phyloP scores from a whole-genome alignment of 148 eudicot species.

The Persicaria maculosa region DNA sequence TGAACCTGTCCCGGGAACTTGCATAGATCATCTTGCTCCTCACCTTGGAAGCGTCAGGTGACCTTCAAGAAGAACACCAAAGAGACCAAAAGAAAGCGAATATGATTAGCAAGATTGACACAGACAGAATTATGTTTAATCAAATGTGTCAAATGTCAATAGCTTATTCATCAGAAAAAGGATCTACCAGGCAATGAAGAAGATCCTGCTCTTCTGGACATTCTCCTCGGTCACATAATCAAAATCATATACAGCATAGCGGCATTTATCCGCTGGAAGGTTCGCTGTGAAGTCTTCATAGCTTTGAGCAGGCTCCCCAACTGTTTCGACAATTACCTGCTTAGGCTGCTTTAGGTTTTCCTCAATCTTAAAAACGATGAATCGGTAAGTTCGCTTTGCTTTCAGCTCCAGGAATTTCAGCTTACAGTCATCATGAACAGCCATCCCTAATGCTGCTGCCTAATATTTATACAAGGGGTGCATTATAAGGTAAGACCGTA shows the following conservation, averaged over 20 bases:
- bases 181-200: slow-evolving; percentile 75
- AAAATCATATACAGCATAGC: slow-evolving; percentile 36
- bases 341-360: slow-evolving; percentile 71
- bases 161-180: not conserved
- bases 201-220: slow-evolving; percentile 81
- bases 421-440: slow-evolving; percentile 88
- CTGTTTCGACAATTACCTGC: slow-evolving; percentile 70
- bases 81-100: not conserved
- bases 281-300: slow-evolving; percentile 56
- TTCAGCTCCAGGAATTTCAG: slow-evolving; percentile 75
- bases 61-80: too few relatives aligned
- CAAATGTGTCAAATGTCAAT: not conserved
- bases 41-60: too few relatives aligned
- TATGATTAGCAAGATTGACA: not conserved
- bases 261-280: slow-evolving; percentile 50
- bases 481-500: too few relatives aligned
- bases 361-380: slow-evolving; percentile 73
- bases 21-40: too few relatives aligned
- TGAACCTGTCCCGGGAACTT: slow-evolving; percentile 25
- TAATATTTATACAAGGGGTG: too few relatives aligned
- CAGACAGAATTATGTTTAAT: too few relatives aligned
- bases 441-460: slow-evolving; percentile 47
- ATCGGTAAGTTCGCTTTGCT: slow-evolving; percentile 71
- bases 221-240: slow-evolving; percentile 73
- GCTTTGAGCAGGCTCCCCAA: slow-evolving; percentile 60